These are phyloP conservation scores for Yamadazyma triangularis DNA, from an alignment of 1,139 yeast species.

Conservation along the genomic window DNA sequence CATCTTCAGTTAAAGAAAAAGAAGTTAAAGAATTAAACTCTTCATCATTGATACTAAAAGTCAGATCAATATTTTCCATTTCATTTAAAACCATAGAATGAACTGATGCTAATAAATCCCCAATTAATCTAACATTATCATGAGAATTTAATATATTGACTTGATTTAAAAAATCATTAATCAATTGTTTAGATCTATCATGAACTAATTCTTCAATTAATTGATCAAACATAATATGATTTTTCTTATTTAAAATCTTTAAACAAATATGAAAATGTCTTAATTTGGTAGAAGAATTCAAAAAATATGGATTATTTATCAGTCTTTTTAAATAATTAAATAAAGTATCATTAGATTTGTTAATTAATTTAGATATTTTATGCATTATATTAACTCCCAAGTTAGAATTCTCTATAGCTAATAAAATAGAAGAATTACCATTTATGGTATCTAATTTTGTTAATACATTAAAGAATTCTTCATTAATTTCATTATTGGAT, in stretches of 20 bases:
- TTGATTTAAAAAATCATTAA: conserved; percentile 59
- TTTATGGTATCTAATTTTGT: conserved; percentile 61
- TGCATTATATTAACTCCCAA: conserved; percentile 69
- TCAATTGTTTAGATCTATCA: conserved; percentile 50
- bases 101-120: conserved; percentile 85
- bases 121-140: conserved; percentile 78
- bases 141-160: conserved; percentile 49
- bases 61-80: conserved; percentile 60
- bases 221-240: conserved; percentile 47
- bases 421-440: conserved; percentile 62
- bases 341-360: conserved; percentile 50
- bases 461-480: conserved; percentile 60
- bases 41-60: conserved; percentile 22
- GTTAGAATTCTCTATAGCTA: conserved; percentile 65
- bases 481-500: conserved; percentile 37
- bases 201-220: conserved; percentile 44
- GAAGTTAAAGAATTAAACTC: conserved; percentile 2
- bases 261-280: conserved; percentile 31
- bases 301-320: conserved; percentile 31
- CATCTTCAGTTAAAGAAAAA: conserved; percentile 16
- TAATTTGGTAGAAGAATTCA: conserved; percentile 25
- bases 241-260: conserved; percentile 26
- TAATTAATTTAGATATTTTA: conserved; percentile 50
- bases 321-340: conserved; percentile 29
- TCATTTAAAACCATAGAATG: conserved; percentile 91